These are phyloP conservation scores for Aspergillus nanangensis DNA, from an alignment of 495 filamentous ascomycete genomes.

Conservation along the genomic window DNA sequence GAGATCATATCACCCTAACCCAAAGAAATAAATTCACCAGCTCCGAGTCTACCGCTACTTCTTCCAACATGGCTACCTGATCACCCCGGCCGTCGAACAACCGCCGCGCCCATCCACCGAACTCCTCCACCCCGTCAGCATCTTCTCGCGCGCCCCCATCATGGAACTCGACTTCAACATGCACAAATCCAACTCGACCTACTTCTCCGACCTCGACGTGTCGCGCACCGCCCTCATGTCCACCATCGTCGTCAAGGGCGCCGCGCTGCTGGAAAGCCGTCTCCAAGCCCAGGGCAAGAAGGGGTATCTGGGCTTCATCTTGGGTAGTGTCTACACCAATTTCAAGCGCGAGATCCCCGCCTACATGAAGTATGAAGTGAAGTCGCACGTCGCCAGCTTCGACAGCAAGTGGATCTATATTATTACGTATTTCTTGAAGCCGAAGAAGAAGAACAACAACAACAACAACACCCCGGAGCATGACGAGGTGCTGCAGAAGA, in stretches of 20 bases:
- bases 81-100: constrained; percentile 15
- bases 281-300: constrained; percentile 29
- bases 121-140: constrained; percentile 47
- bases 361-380: constrained; percentile 67
- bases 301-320: constrained; percentile 46
- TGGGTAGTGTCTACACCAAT: constrained; percentile 64
- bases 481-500: constrained; percentile 25
- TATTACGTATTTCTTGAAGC: constrained; percentile 58
- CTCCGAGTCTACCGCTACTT: constrained; percentile 21
- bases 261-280: constrained; percentile 27
- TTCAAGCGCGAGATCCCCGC: constrained; percentile 71
- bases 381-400: constrained; percentile 66
- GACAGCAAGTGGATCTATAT: constrained; percentile 70
- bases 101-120: constrained; percentile 9
- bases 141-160: constrained; percentile 42
- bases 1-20: neutral
- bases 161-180: constrained; percentile 78
- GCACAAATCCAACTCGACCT: constrained; percentile 82
- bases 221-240: constrained; percentile 56
- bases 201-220: constrained; percentile 78
- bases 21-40: neutral
- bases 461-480: too few species aligned
- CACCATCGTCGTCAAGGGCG: constrained; percentile 46
- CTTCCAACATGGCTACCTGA: constrained; percentile 19
- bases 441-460: constrained; percentile 27